Evolutionary conservation across 768 basidiomycete species (phyloP).

Genomic region (Lentinula lateritia): DNA sequence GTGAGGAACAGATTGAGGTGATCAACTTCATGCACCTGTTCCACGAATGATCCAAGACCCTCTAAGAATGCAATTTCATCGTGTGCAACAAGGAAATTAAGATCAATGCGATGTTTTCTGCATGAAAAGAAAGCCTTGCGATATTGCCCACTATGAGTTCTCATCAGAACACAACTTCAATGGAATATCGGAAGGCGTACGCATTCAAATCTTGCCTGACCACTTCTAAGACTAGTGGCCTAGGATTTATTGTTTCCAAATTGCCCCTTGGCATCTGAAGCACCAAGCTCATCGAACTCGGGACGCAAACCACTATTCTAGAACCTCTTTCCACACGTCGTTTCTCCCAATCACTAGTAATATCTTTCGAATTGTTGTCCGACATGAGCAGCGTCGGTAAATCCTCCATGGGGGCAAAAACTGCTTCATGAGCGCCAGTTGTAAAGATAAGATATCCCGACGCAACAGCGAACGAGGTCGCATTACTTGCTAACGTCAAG

Average conservation of each 20-base stretch:
- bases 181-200: conserved; percentile 36
- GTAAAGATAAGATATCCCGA: conserved; percentile 82
- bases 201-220: conserved; percentile 67
- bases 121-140: conserved; percentile 87
- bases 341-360: conserved; percentile 45
- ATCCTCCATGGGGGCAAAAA: conserved; percentile 56
- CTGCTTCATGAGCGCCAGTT: conserved; percentile 73
- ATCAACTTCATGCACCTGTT: conserved; percentile 87
- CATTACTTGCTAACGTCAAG: conserved; percentile 41
- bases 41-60: conserved; percentile 61
- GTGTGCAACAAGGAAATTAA: conserved; percentile 84
- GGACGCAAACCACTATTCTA: conserved; percentile 81
- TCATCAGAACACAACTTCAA: not conserved
- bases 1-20: conserved; percentile 91
- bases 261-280: conserved; percentile 98
- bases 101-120: conserved; percentile 89
- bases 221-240: conserved; percentile 85
- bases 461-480: conserved; percentile 68
- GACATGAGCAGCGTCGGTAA: conserved; percentile 14
- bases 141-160: conserved; percentile 58
- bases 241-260: conserved; percentile 90
- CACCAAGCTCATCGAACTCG: conserved; percentile 83
- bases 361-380: conserved; percentile 23
- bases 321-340: conserved; percentile 88
- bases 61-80: conserved; percentile 62